Percentiles rank a stretch among this genome's conserved stretches.
Conservation (phyloP, 2,329 filamentous ascomycete species). For the Colletotrichum lupini region DNA sequence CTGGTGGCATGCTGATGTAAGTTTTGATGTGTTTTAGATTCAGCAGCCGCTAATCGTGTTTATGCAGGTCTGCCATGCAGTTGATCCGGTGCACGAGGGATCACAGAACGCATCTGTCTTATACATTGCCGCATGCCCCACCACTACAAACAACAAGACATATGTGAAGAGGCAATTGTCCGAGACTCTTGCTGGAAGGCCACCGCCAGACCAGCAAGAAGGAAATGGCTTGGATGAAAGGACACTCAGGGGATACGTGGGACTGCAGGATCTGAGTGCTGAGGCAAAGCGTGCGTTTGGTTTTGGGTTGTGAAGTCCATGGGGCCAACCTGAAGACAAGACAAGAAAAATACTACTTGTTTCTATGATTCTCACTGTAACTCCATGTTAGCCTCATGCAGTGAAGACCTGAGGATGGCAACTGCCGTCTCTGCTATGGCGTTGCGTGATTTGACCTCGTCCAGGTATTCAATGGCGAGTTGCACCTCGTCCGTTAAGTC, state of each 20-base stretch:
- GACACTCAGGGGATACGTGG: conserved; percentile 19
- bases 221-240: conserved; percentile 39
- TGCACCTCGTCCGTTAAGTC: conserved; percentile 15
- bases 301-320: neutral
- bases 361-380: neutral
- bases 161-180: conserved; percentile 39
- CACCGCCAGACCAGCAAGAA: conserved; percentile 57
- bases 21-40: conserved; percentile 24
- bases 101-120: conserved; percentile 45
- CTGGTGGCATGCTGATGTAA: conserved; percentile 54
- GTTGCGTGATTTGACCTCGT: conserved; percentile 25
- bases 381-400: neutral
- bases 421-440: conserved; percentile 11
- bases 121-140: conserved; percentile 50
- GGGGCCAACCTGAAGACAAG: neutral
- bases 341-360: neutral
- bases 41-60: neutral
- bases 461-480: conserved; percentile 14
- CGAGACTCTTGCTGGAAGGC: conserved; percentile 49
- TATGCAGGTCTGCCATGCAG: conserved; percentile 49
- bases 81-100: conserved; percentile 51
- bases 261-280: neutral
- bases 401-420: neutral
- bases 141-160: conserved; percentile 41
- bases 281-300: conserved; percentile 24